A percentile compares a stretch with the other conserved stretches of the same genome.
phyloP scores from a whole-genome alignment of 2,329 filamentous ascomycete genomes.

The Botrytis pseudocinerea region DNA sequence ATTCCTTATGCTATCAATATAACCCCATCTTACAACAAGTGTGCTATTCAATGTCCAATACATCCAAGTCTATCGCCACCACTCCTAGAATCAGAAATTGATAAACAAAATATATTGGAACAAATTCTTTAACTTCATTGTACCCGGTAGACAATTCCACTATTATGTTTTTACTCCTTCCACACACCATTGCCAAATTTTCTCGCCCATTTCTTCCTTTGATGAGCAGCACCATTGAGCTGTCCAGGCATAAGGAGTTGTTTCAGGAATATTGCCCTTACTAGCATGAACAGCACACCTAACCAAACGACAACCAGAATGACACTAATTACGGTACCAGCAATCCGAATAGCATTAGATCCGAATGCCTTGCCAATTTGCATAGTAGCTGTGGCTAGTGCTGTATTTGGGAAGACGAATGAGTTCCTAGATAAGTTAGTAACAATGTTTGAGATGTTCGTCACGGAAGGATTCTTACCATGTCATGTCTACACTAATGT shows the following conservation, averaged over 20 bases:
- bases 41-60: neutral
- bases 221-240: slow-evolving; percentile 27
- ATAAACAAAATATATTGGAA: neutral
- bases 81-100: too few species aligned
- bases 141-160: neutral
- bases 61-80: neutral
- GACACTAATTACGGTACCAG: slow-evolving; percentile 68
- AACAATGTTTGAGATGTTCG: slow-evolving; percentile 38
- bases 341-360: slow-evolving; percentile 60
- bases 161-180: neutral
- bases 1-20: neutral
- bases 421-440: slow-evolving; percentile 64
- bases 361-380: slow-evolving; percentile 65
- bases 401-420: slow-evolving; percentile 57
- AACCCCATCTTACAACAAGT: too few species aligned
- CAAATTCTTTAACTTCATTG: neutral
- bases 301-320: slow-evolving; percentile 67
- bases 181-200: neutral
- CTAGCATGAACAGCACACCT: slow-evolving; percentile 68
- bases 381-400: slow-evolving; percentile 65
- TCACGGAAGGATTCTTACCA: slow-evolving; percentile 56
- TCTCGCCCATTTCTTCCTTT: slow-evolving; percentile 23
- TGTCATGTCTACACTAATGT: slow-evolving; percentile 76
- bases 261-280: slow-evolving; percentile 62
- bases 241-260: slow-evolving; percentile 73